phyloP scores from a whole-genome alignment of 192 early-diverging fungal species.

The Entomortierella chlamydospora region DNA sequence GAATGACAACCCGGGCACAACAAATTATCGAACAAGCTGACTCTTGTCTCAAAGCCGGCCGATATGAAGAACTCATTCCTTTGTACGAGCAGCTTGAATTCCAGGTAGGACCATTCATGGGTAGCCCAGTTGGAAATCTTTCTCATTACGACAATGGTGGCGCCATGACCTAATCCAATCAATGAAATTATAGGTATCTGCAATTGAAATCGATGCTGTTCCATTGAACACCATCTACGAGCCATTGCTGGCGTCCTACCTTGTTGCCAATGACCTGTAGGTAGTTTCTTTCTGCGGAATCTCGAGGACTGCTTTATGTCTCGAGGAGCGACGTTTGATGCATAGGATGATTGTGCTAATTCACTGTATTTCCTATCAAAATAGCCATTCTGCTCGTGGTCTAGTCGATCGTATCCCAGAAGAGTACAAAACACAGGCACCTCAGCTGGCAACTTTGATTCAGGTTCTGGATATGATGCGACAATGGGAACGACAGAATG shows the following conservation, averaged over 20 bases:
- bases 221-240: slow-evolving; percentile 49
- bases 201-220: slow-evolving; percentile 45
- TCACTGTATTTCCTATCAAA: not conserved
- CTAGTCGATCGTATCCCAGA: slow-evolving; percentile 31
- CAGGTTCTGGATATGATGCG: slow-evolving; percentile 34
- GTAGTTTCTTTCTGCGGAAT: not conserved
- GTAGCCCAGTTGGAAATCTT: not conserved
- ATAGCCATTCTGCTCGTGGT: slow-evolving; percentile 38
- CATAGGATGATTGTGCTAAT: not conserved
- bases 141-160: not conserved
- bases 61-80: slow-evolving; percentile 50
- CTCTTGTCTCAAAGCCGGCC: slow-evolving; percentile 35
- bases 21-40: slow-evolving; percentile 45
- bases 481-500: slow-evolving; percentile 50
- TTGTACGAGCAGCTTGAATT: slow-evolving; percentile 51
- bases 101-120: slow-evolving; percentile 23
- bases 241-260: slow-evolving; percentile 38
- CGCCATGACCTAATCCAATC: not conserved
- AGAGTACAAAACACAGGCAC: slow-evolving; percentile 28
- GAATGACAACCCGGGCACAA: slow-evolving; percentile 12
- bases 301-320: not conserved
- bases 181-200: slow-evolving; percentile 21
- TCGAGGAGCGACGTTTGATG: not conserved
- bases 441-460: slow-evolving; percentile 30
- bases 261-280: slow-evolving; percentile 48